These are phyloP conservation scores for Neurospora pannonica DNA, from an alignment of 495 filamentous ascomycete species.

Conservation along the genomic window DNA sequence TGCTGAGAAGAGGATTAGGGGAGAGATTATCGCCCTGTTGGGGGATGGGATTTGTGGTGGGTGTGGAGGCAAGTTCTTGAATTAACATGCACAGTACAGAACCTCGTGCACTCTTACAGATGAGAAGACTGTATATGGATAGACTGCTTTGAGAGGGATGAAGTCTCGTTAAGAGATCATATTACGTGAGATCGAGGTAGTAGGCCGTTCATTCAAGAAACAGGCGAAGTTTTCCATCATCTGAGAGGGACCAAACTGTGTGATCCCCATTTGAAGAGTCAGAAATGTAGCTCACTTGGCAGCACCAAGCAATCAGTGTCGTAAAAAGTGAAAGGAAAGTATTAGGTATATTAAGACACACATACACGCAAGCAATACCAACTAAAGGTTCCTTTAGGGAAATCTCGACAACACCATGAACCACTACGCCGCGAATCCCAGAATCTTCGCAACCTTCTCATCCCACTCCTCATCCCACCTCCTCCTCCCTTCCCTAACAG, in stretches of 20 bases:
- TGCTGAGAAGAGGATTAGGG: conserved; percentile 7
- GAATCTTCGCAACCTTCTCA: conserved; percentile 58
- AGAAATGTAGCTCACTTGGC: not conserved
- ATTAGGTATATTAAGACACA: not conserved
- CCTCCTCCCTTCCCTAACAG: conserved; percentile 60
- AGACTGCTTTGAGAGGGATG: not conserved
- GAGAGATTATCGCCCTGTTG: conserved; percentile 18
- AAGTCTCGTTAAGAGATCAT: not conserved
- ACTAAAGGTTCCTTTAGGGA: not conserved
- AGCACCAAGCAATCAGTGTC: not conserved
- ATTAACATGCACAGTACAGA: conserved; percentile 2
- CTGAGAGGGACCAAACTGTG: not conserved
- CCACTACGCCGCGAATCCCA: conserved; percentile 42
- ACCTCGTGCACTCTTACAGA: not conserved
- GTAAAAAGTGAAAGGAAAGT: not conserved
- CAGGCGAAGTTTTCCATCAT: not conserved
- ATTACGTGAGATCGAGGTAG: not conserved
- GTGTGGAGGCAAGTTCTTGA: conserved; percentile 40
- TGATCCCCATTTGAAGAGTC: not conserved
- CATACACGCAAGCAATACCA: not conserved
- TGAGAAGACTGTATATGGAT: not conserved
- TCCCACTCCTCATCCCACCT: conserved; percentile 97
- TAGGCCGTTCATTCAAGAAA: not conserved
- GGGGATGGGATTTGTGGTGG: conserved; percentile 29
- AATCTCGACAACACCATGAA: not conserved